These are phyloP conservation scores for Areca catechu DNA, from an alignment of 176 grass and related monocot species.

Conservation along the genomic window DNA sequence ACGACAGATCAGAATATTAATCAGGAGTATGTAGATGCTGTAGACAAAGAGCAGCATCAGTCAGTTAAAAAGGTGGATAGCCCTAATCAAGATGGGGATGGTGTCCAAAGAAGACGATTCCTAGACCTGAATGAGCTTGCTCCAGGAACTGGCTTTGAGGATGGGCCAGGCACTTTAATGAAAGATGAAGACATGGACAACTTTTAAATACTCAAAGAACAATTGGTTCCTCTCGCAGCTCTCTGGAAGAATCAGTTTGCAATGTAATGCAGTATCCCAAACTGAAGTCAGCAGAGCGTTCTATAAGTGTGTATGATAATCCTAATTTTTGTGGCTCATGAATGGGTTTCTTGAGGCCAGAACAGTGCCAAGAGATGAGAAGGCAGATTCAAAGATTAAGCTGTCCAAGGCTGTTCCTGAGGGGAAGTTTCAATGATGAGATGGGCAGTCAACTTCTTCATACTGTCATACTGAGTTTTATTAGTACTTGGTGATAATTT, in stretches of 20 bases:
- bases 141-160: constrained; percentile 36
- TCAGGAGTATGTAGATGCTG: constrained; percentile 22
- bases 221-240: no score
- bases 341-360: no score
- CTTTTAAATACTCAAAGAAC: constrained; percentile 5
- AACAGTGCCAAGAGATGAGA: background rate
- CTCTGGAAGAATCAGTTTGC: background rate
- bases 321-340: no score
- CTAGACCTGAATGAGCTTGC: constrained; percentile 61
- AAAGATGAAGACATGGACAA: constrained; percentile 51
- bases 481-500: constrained; percentile 15
- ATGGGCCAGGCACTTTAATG: constrained; percentile 24
- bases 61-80: constrained; percentile 23
- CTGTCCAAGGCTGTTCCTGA: background rate
- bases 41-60: constrained; percentile 32
- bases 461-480: constrained; percentile 19
- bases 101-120: constrained; percentile 25
- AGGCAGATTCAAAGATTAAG: background rate
- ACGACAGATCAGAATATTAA: constrained; percentile 18
- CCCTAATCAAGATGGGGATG: constrained; percentile 21
- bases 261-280: background rate
- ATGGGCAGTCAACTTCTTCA: constrained; percentile 19
- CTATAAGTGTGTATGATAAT: no score
- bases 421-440: background rate
- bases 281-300: background rate